Percentiles rank a stretch among this genome's conserved stretches.
phyloP scores from a whole-genome alignment of 768 basidiomycete species.

The Tubosaeta sp. region DNA sequence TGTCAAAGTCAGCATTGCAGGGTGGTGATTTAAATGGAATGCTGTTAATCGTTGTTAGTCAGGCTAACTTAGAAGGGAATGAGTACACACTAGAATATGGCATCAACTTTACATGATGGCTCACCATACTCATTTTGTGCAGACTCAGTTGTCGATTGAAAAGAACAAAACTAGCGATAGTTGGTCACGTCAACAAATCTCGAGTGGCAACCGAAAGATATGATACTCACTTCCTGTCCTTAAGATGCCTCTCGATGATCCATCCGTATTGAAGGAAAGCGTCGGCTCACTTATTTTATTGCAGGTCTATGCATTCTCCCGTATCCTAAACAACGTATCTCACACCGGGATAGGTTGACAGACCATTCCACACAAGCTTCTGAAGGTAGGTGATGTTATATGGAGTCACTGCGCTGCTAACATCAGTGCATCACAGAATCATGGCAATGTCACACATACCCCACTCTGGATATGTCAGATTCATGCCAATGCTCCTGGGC shows the following conservation, averaged over 20 bases:
- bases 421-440: conserved; percentile 3
- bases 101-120: conserved; percentile 95
- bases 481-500: conserved; percentile 93
- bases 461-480: conserved; percentile 94
- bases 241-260: conserved; percentile 96
- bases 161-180: conserved; percentile 34
- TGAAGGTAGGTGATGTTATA: conserved; percentile 95
- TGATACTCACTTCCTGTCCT: conserved; percentile 90
- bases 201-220: not conserved
- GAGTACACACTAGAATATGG: conserved; percentile 85
- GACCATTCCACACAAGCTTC: conserved; percentile 92
- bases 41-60: conserved; percentile 44
- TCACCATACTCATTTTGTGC: conserved; percentile 99
- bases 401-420: conserved; percentile 68
- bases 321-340: conserved; percentile 96
- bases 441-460: conserved; percentile 43
- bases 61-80: not conserved
- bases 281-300: conserved; percentile 94
- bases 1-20: conserved; percentile 99
- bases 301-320: conserved; percentile 92
- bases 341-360: conserved; percentile 92
- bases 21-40: conserved; percentile 95
- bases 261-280: conserved; percentile 96
- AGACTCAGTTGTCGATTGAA: conserved; percentile 98
- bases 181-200: conserved; percentile 7